Evolutionary conservation across 1,139 yeast genomes (phyloP).

Genomic region (Nakaseomyces delphensis): DNA sequence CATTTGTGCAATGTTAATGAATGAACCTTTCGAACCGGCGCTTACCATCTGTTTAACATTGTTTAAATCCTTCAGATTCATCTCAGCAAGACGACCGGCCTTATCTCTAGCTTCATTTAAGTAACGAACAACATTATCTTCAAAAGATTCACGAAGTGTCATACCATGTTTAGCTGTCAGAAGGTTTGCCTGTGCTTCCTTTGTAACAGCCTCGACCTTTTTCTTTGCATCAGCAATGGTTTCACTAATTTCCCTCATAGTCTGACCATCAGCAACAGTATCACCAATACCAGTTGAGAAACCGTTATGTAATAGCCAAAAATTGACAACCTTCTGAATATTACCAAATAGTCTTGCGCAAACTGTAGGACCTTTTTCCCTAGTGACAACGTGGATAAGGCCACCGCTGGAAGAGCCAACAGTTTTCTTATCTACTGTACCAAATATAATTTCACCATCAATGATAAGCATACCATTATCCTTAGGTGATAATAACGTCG

Average conservation of each 20-base stretch:
- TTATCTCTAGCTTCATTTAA: slow-evolving; percentile 98
- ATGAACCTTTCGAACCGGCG: slow-evolving; percentile 98
- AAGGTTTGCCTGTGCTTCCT: slow-evolving; percentile 81
- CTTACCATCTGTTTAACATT: slow-evolving; percentile 99
- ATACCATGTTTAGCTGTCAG: slow-evolving; percentile 97
- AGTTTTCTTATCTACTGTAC: slow-evolving; percentile 95
- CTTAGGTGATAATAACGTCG: slow-evolving; percentile 73
- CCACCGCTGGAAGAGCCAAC: slow-evolving; percentile 99
- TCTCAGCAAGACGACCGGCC: slow-evolving; percentile 98
- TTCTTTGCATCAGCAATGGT: slow-evolving; percentile 89
- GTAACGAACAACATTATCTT: slow-evolving; percentile 91
- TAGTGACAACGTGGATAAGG: slow-evolving; percentile 89
- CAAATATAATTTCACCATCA: slow-evolving; percentile 91
- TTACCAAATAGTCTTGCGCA: slow-evolving; percentile 90
- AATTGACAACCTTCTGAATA: slow-evolving; percentile 90
- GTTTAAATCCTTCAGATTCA: slow-evolving; percentile 84
- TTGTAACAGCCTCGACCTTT: slow-evolving; percentile 86
- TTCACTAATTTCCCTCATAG: slow-evolving; percentile 87
- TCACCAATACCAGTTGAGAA: slow-evolving; percentile 99
- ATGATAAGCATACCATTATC: slow-evolving; percentile 89
- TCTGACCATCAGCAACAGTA: slow-evolving; percentile 94
- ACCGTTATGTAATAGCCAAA: slow-evolving; percentile 93
- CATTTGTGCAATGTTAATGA: slow-evolving; percentile 98
- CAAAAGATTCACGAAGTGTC: slow-evolving; percentile 97
- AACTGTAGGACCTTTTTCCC: slow-evolving; percentile 89